Conservation (phyloP, 192 early-diverging fungal genomes). For the Dissophora globulifera region DNA sequence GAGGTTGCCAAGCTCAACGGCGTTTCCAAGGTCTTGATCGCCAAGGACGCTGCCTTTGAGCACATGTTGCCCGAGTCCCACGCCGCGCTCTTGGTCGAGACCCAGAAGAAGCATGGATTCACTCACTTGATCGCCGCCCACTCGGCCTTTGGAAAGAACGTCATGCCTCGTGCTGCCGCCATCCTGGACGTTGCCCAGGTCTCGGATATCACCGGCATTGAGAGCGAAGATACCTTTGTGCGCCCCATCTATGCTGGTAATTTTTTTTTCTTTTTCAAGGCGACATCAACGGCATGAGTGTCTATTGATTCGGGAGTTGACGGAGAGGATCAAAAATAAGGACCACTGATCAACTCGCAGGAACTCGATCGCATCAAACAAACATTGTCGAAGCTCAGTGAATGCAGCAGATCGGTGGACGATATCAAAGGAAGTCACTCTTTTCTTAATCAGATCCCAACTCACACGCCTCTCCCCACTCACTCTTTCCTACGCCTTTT, state of each 20-base stretch:
- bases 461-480: background rate
- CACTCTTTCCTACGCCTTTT: too few species aligned
- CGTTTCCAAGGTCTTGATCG: slow-evolving; percentile 86
- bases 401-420: too few species aligned
- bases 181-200: slow-evolving; percentile 90
- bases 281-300: background rate
- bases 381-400: too few species aligned
- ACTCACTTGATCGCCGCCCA: slow-evolving; percentile 91
- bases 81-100: slow-evolving; percentile 77
- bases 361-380: too few species aligned
- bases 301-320: too few species aligned
- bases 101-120: slow-evolving; percentile 75
- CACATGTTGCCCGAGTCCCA: slow-evolving; percentile 85
- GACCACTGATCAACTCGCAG: too few species aligned
- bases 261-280: background rate
- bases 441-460: too few species aligned
- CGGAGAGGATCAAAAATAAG: too few species aligned
- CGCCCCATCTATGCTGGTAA: slow-evolving; percentile 97
- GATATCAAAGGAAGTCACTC: too few species aligned
- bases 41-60: slow-evolving; percentile 81
- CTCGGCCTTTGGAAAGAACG: slow-evolving; percentile 93
- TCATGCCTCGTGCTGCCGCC: slow-evolving; percentile 93
- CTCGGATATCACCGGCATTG: slow-evolving; percentile 87
- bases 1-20: slow-evolving; percentile 71
- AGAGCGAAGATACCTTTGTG: slow-evolving; percentile 88